Evolutionary conservation across 306 rosid genomes (phyloP), one percentile per base, ranked within the genome.

Genomic region (Cucurbita moschata): DNA sequence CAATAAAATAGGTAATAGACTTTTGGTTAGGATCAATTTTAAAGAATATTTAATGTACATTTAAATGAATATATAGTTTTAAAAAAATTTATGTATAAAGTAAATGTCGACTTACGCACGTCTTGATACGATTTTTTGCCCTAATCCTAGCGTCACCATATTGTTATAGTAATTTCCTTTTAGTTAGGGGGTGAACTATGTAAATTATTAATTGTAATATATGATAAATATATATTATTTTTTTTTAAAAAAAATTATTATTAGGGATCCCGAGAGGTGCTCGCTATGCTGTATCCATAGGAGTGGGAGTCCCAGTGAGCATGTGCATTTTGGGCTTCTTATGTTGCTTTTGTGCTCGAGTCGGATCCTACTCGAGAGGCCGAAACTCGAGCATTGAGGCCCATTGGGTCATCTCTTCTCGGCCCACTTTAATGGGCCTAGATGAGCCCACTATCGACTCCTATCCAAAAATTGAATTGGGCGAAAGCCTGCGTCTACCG

Each of bases 361-460:
- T 83, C 10, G 71, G 86, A 78, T 64, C 80, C 49, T 19, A 50
- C 1, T 13, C 76, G 0, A 71, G 65, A 66, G 72, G 76, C 4
- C 56, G 12, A 5, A 71, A 78, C 10, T 49, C 79, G 0, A 77
- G 81, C 16, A 56, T 75, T 3, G 95, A 88, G 60, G 84, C 87
- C 68, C 82, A 82, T 55, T 53, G 90, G 11, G 70, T 70, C 2
- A 16, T 60, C 9, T 69, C 76, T 38, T 79, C 73, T n/a, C 82
- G 56, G 16, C 84, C 81, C 44, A 79, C 18, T 1, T 8, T 67
- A 2, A 43, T 13, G 71, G 91, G 96, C 73, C 89, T 90, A 0
- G 91, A 88, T 58, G 78, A 78, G 52, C 81, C 78, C 0, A 90
- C 89, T 1, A 88, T 88, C 4, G 89, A 81, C 52, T 87, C 89